phyloP scores from a whole-genome alignment of 1,284 basidiomycete genomes.

The Farysia itapuensis region DNA sequence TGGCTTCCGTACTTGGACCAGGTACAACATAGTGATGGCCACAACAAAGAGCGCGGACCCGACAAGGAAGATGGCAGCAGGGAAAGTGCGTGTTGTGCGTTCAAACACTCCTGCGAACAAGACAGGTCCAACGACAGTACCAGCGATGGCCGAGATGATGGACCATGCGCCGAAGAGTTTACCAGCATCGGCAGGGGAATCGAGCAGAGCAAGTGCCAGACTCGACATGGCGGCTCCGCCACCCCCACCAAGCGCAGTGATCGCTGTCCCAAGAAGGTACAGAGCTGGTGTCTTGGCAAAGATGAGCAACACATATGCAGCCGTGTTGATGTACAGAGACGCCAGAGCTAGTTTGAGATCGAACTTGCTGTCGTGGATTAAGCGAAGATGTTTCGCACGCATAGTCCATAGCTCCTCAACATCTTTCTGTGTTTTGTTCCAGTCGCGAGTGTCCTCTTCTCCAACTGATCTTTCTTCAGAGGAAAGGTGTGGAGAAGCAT shows the following conservation, averaged over 20 bases:
- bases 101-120: constrained; percentile 49
- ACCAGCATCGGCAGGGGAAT: constrained; percentile 48
- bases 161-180: constrained; percentile 57
- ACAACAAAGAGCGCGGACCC: constrained; percentile 28
- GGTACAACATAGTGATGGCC: constrained; percentile 15
- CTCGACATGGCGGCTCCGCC: constrained; percentile 54
- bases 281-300: constrained; percentile 21
- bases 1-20: constrained; percentile 42
- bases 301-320: constrained; percentile 22
- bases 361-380: constrained; percentile 57
- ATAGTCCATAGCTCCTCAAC: constrained; percentile 54
- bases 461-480: background rate
- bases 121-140: constrained; percentile 50
- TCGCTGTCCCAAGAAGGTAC: constrained; percentile 30
- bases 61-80: constrained; percentile 42
- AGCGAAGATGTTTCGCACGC: constrained; percentile 50
- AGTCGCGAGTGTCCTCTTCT: constrained; percentile 8
- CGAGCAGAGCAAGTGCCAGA: constrained; percentile 51
- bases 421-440: constrained; percentile 24
- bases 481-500: background rate
- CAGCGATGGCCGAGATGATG: constrained; percentile 46
- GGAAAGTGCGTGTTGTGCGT: constrained; percentile 29
- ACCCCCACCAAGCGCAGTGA: constrained; percentile 44
- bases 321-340: constrained; percentile 21
- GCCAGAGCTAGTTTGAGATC: constrained; percentile 44